Evolutionary conservation across 2,329 filamentous ascomycete species (phyloP).

Genomic region (Cladosporium sp.): DNA sequence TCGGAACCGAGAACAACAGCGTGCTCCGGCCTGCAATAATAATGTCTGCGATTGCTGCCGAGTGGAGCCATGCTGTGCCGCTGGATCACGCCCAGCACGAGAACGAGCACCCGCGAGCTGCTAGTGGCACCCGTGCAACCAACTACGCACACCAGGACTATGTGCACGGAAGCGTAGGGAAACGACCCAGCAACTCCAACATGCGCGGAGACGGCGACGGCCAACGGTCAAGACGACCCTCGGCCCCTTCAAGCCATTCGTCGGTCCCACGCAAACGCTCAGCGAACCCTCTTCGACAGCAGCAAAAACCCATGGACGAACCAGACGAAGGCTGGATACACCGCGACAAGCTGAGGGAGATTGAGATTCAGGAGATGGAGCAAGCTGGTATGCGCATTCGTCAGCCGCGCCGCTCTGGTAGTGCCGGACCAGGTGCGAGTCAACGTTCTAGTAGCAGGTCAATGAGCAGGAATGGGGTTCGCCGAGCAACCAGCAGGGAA

Average conservation of each 20-base stretch:
- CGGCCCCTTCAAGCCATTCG: background rate
- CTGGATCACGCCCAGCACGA: constrained; percentile 7
- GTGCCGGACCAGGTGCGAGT: constrained; percentile 39
- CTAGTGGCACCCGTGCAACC: background rate
- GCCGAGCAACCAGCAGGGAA: constrained; percentile 23
- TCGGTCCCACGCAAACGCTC: constrained; percentile 11
- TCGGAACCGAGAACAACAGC: background rate
- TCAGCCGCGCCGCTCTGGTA: constrained; percentile 50
- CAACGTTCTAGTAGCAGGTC: constrained; percentile 28
- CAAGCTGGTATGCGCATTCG: constrained; percentile 65
- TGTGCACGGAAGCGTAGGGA: constrained; percentile 3
- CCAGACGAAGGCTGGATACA: constrained; percentile 75
- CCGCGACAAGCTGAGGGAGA: constrained; percentile 75
- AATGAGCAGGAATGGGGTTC: constrained; percentile 24
- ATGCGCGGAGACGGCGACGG: constrained; percentile 10
- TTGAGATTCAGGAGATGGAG: constrained; percentile 76
- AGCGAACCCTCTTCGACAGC: constrained; percentile 5
- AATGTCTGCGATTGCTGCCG: constrained; percentile 5
- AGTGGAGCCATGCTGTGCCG: constrained; percentile 12
- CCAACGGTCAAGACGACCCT: constrained; percentile 6
- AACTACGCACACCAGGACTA: constrained; percentile 8
- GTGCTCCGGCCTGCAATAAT: background rate
- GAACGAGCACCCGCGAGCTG: constrained; percentile 4
- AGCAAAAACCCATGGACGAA: constrained; percentile 3
- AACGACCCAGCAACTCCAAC: constrained; percentile 11